phyloP scores from a whole-genome alignment of 768 basidiomycete species.

The Hypholoma sublateritium region DNA sequence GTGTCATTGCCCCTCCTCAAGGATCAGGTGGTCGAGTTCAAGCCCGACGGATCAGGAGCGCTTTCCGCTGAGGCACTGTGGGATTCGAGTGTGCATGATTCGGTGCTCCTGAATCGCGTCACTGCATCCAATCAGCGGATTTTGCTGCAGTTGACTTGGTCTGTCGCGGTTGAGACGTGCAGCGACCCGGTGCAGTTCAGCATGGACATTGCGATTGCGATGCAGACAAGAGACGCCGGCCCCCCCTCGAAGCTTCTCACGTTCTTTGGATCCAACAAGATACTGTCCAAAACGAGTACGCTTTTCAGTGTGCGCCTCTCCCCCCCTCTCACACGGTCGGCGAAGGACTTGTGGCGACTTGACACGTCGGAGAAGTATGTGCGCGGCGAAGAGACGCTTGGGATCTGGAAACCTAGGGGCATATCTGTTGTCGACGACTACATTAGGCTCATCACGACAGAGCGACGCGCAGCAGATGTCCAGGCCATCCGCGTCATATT shows the following conservation, averaged over 20 bases:
- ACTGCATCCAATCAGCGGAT: slow-evolving; percentile 78
- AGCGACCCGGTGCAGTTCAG: slow-evolving; percentile 85
- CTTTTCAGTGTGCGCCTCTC: slow-evolving; percentile 81
- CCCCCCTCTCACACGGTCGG: slow-evolving; percentile 82
- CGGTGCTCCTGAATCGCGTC: slow-evolving; percentile 80
- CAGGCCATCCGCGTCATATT: slow-evolving; percentile 85
- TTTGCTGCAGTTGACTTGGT: slow-evolving; percentile 74
- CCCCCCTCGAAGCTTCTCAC: slow-evolving; percentile 76
- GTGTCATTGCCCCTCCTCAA: slow-evolving; percentile 74
- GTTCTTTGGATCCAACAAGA: slow-evolving; percentile 76
- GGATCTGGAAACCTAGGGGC: slow-evolving; percentile 84
- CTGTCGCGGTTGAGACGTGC: slow-evolving; percentile 81
- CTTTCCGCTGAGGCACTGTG: slow-evolving; percentile 75
- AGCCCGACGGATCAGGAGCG: slow-evolving; percentile 77
- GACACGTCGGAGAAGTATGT: slow-evolving; percentile 97
- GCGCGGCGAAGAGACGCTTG: slow-evolving; percentile 83
- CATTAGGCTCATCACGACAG: slow-evolving; percentile 65
- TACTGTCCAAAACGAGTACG: slow-evolving; percentile 76
- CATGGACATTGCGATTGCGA: slow-evolving; percentile 83
- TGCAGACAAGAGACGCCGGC: slow-evolving; percentile 82
- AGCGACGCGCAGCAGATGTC: slow-evolving; percentile 82
- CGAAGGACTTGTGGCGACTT: slow-evolving; percentile 90
- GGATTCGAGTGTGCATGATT: slow-evolving; percentile 94
- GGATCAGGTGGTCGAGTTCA: slow-evolving; percentile 74
- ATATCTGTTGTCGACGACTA: slow-evolving; percentile 90